Percentiles rank a stretch among this genome's conserved stretches.
These are phyloP conservation scores for Salvia hispanica DNA, from an alignment of 257 asterid genomes.

Conservation along the genomic window DNA sequence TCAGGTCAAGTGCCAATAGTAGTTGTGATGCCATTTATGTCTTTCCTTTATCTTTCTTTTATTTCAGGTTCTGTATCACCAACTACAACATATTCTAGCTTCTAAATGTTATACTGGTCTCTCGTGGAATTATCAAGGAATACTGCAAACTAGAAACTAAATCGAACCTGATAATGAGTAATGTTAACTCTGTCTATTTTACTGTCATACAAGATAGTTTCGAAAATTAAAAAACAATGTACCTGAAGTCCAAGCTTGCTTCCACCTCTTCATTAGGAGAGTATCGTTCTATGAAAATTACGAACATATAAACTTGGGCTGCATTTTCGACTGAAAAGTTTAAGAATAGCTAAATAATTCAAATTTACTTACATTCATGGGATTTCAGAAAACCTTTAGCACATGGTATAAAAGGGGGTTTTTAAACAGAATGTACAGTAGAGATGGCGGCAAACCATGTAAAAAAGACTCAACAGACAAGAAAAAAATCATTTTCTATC, in stretches of 20 bases:
- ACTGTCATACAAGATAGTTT: background rate
- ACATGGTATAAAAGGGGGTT: background rate
- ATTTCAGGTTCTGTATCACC: background rate
- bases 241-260: slow-evolving; percentile 11
- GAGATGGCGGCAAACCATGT: slow-evolving; percentile 12
- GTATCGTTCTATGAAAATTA: background rate
- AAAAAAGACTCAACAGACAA: background rate
- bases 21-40: background rate
- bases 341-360: background rate
- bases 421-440: background rate
- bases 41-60: background rate
- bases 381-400: slow-evolving; percentile 2
- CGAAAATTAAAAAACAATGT: background rate
- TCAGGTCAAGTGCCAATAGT: background rate
- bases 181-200: background rate
- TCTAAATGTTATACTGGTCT: background rate
- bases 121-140: background rate
- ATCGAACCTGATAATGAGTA: background rate
- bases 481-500: slow-evolving; percentile 26
- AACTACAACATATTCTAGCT: background rate
- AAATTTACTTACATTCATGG: background rate
- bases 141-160: background rate
- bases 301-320: background rate
- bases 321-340: slow-evolving; percentile 1
- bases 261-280: background rate